Conservation (phyloP, 225 moss, liverwort and hornwort genomes). For the Pleurozium schreberi region DNA sequence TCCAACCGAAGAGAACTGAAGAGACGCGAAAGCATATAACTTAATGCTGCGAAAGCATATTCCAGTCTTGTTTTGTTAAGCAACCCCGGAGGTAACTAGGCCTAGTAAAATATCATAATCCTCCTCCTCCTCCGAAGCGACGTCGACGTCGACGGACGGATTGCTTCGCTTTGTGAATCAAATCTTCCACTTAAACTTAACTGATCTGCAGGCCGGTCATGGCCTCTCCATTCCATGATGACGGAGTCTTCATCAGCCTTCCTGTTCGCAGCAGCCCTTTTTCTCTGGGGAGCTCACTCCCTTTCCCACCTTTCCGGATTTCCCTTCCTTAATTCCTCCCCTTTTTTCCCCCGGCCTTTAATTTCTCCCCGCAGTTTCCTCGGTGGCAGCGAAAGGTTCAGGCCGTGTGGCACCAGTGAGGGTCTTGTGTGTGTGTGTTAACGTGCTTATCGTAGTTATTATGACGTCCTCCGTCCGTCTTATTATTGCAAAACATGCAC, state of each 20-base stretch:
- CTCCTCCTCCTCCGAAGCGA: neutral
- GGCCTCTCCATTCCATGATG: slow-evolving; percentile 6
- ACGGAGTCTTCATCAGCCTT: neutral
- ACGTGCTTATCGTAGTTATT: neutral
- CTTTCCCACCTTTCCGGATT: neutral
- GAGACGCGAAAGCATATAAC: too few species aligned
- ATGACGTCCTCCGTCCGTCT: neutral
- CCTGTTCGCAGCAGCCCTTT: neutral
- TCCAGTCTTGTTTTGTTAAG: too few species aligned
- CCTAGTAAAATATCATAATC: too few species aligned
- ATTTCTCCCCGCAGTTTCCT: neutral
- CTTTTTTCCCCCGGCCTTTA: neutral
- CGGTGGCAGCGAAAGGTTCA: neutral
- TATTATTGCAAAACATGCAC: neutral
- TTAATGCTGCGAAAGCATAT: too few species aligned
- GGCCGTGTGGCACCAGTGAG: neutral
- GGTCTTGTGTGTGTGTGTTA: neutral
- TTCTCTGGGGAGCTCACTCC: neutral
- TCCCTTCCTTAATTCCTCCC: too few species aligned
- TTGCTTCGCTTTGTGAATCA: neutral
- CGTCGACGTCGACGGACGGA: too few species aligned
- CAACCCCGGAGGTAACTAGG: neutral
- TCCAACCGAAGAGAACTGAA: too few species aligned
- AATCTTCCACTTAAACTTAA: too few species aligned
- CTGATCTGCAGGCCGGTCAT: neutral